phyloP scores from a whole-genome alignment of 257 asterid species.

The Lantana camara region DNA sequence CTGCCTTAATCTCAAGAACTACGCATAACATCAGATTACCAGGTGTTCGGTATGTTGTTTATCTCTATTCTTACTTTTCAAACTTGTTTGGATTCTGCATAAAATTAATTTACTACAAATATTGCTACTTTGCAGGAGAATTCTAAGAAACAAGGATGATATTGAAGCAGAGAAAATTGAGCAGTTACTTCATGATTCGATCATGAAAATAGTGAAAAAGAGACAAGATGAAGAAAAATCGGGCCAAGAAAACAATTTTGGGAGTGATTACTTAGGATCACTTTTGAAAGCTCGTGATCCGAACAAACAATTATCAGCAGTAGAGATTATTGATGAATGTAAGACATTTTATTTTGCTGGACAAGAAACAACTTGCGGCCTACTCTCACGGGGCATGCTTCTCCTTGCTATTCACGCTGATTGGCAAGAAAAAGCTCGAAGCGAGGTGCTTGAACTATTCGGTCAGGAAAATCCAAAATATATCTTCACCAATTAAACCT shows the following conservation, averaged over 20 bases:
- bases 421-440: slow-evolving; percentile 66
- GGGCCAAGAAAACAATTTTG: slow-evolving; percentile 34
- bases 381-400: slow-evolving; percentile 46
- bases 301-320: too few species aligned
- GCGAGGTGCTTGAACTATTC: slow-evolving; percentile 37
- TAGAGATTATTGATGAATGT: too few species aligned
- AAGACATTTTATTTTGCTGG: too few species aligned
- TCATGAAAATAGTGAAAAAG: slow-evolving; percentile 37
- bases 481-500: too few species aligned
- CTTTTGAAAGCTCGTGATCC: slow-evolving; percentile 46
- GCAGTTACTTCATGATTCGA: slow-evolving; percentile 34
- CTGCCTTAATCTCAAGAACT: slow-evolving; percentile 25
- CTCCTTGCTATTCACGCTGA: slow-evolving; percentile 57
- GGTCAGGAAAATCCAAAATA: slow-evolving; percentile 43
- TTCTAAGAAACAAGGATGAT: slow-evolving; percentile 35
- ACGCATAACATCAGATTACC: slow-evolving; percentile 26
- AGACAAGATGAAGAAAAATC: slow-evolving; percentile 35
- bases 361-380: too few species aligned
- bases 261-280: slow-evolving; percentile 58
- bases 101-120: not conserved
- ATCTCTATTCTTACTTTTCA: not conserved
- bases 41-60: slow-evolving; percentile 35
- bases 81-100: too few species aligned
- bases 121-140: slow-evolving; percentile 40
- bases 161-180: slow-evolving; percentile 48